These are phyloP conservation scores for Phalaenopsis hybrid DNA, from an alignment of 116 monocot species.

Conservation along the genomic window DNA sequence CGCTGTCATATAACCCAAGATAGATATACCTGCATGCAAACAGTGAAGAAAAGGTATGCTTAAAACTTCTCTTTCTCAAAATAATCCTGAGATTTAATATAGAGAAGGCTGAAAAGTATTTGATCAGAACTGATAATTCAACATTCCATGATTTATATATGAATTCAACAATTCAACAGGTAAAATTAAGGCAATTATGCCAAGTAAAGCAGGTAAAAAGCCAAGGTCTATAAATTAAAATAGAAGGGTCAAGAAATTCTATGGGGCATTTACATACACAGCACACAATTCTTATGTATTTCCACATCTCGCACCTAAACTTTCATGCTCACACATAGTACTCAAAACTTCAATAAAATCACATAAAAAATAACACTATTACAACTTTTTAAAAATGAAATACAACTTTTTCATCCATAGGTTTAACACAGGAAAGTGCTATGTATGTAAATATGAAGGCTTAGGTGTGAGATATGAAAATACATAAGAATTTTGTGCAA, in stretches of 20 bases:
- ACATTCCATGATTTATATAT: neutral
- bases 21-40: constrained; percentile 90
- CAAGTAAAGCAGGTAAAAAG: neutral
- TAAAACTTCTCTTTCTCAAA: neutral
- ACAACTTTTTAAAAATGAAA: too few relatives aligned
- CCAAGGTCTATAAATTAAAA: neutral
- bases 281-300: too few relatives aligned
- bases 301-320: too few relatives aligned
- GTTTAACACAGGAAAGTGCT: too few relatives aligned
- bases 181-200: neutral
- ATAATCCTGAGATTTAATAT: neutral
- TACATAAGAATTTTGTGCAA: too few relatives aligned
- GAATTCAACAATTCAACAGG: neutral
- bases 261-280: too few relatives aligned
- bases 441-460: too few relatives aligned
- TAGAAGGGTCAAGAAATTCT: neutral
- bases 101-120: neutral
- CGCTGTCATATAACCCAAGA: constrained; percentile 91
- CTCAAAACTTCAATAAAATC: too few relatives aligned
- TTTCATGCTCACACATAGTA: too few relatives aligned
- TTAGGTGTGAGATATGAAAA: too few relatives aligned
- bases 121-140: neutral
- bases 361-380: too few relatives aligned
- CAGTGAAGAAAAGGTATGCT: constrained; percentile 16
- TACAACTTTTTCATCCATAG: too few relatives aligned